These are phyloP conservation scores for Talinum fruticosum DNA, from an alignment of 148 eudicot species.

Conservation along the genomic window DNA sequence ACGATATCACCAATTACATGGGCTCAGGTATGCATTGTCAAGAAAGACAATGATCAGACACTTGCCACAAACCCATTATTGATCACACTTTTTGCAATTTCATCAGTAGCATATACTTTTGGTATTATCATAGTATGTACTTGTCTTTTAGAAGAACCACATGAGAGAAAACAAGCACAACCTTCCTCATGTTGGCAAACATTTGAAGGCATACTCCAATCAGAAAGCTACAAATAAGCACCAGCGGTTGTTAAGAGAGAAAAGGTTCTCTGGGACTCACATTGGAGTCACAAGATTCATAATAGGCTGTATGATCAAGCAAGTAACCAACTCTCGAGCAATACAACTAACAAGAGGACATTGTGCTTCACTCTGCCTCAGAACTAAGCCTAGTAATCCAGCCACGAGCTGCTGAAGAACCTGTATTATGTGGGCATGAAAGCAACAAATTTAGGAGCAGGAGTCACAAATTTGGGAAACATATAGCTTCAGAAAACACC, in stretches of 20 bases:
- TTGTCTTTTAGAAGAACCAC: neutral
- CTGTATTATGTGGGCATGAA: conserved; percentile 33
- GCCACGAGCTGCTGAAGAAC: conserved; percentile 77
- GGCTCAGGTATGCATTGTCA: neutral
- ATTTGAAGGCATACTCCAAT: neutral
- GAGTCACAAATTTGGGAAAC: conserved; percentile 1
- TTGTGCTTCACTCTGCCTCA: conserved; percentile 86
- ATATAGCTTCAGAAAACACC: conserved; percentile 31
- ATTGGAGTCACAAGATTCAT: conserved; percentile 81
- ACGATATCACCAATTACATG: neutral
- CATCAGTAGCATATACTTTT: neutral
- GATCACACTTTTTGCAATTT: neutral
- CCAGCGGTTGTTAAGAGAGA: neutral
- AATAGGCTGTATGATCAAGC: conserved; percentile 84
- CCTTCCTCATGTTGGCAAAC: neutral
- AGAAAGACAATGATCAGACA: neutral
- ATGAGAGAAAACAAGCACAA: neutral
- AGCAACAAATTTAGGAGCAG: conserved; percentile 10
- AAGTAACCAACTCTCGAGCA: conserved; percentile 84
- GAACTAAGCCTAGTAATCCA: conserved; percentile 70
- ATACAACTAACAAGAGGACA: conserved; percentile 85
- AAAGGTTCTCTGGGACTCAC: conserved; percentile 48
- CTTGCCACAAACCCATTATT: neutral
- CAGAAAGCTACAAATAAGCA: conserved; percentile 2
- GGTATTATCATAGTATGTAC: neutral